Base-by-base conservation (phyloP, 2,329 filamentous ascomycete genomes). In the Dactylellina haptotyla region DNA sequence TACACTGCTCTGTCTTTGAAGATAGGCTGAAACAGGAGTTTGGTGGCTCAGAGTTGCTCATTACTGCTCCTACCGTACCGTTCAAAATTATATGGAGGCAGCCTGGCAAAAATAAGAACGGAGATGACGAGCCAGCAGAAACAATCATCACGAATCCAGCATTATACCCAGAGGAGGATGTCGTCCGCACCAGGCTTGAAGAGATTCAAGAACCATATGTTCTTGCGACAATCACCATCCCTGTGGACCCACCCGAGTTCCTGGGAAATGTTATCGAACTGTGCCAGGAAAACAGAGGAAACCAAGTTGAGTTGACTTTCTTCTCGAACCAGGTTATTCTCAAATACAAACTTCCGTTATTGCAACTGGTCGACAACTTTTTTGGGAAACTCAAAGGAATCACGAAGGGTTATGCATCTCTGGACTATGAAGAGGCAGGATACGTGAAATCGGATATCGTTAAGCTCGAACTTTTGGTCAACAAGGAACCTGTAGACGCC, bases 1-100 rank as follows among this genome's bases (percentile, higher is more conserved):
- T 99, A 51, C 95, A 99, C 81, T 98, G 95, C 82, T 98, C 93
- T n/a, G 95, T 99, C 3, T 99, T 99, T 78, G 93, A 99, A 81
- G 95, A 99, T 81, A 90, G 95, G 0, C 83, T 99, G 59, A 88
- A 92, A 45, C 93, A 97, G 81, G 95, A 99, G 81, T 93, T 99
- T 78, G 95, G 94, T 3, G 90, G 91, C 1, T 95, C 89, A 78
- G 59, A 72, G 25, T 93, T 99, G 79, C 97, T 99, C 81, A 95
- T 99, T 80, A 99, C 95, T 0, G 94, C 96, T 37, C 95, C 95
- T 0, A 94, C 92, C 0, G 95, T 99, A 10, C 93, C 95, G 2
- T 96, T 94, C 78, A 96, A 93, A 80, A 86, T 98, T 9, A 23
- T 72, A 16, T 72, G 67, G 67, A 48, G 59, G 23, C 53, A 65